A percentile compares a stretch with the other conserved stretches of the same genome.
phyloP scores from a whole-genome alignment of 352 stramenopile species.

The Globisporangium orthogonon region DNA sequence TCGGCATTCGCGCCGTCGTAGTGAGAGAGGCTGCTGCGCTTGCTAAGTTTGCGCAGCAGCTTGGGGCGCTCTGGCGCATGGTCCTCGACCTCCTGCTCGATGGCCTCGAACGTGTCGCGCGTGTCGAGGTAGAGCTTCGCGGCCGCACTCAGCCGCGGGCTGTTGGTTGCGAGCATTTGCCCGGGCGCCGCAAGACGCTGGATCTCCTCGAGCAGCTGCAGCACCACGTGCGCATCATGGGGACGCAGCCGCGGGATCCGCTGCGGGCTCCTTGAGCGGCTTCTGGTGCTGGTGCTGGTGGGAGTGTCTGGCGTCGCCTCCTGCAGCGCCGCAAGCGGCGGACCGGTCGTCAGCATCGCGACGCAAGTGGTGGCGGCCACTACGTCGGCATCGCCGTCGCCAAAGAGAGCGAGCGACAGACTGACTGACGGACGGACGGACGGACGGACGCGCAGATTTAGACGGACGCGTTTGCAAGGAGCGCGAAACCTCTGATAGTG shows the following conservation, averaged over 20 bases:
- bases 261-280: too few species aligned
- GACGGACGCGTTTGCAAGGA: too few species aligned
- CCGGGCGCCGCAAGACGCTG: constrained; percentile 24
- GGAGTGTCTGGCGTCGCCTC: too few species aligned
- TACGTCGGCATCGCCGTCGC: background rate
- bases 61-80: constrained; percentile 33
- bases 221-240: constrained; percentile 50
- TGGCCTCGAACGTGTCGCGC: constrained; percentile 62
- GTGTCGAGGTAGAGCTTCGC: constrained; percentile 74
- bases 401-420: too few species aligned
- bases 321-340: constrained; percentile 5
- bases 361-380: background rate
- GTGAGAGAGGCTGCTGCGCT: constrained; percentile 16
- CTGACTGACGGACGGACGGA: too few species aligned
- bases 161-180: constrained; percentile 23
- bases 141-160: constrained; percentile 41
- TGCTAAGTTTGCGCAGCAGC: constrained; percentile 51
- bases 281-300: background rate
- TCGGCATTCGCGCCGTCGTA: constrained; percentile 3
- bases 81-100: constrained; percentile 50
- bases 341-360: constrained; percentile 5
- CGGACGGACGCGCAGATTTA: too few species aligned
- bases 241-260: background rate
- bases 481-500: background rate
- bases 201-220: constrained; percentile 73